These are phyloP conservation scores for Epichloe hybrida DNA, from an alignment of 2,329 filamentous ascomycete species.

Conservation along the genomic window DNA sequence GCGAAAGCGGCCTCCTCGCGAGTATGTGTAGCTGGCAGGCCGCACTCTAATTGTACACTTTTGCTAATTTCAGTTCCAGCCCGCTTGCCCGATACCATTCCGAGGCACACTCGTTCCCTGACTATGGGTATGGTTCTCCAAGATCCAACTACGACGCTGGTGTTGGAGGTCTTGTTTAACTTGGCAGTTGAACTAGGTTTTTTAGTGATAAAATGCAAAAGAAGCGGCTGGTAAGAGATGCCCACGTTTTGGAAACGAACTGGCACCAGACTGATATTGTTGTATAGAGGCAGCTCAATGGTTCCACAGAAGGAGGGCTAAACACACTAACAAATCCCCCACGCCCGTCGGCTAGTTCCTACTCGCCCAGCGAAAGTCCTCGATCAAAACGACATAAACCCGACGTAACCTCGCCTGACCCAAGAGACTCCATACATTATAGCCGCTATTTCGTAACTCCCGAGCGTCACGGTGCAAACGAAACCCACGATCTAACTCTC, in stretches of 20 bases:
- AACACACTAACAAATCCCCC: conserved; percentile 4
- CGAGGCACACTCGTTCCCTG: conserved; percentile 24
- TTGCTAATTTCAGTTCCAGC: conserved; percentile 10
- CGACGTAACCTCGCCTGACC: not conserved
- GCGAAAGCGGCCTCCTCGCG: conserved; percentile 15
- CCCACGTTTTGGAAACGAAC: not conserved
- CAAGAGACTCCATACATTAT: not conserved
- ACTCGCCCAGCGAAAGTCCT: not conserved
- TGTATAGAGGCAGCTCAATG: conserved; percentile 3
- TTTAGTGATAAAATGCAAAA: conserved; percentile 9
- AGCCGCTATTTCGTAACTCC: not conserved
- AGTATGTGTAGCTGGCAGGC: conserved; percentile 13
- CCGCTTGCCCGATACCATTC: conserved; percentile 22
- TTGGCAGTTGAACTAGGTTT: conserved; percentile 10
- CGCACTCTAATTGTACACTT: not conserved
- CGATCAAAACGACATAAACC: conserved; percentile 2
- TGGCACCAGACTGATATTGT: not conserved
- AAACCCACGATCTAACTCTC: not conserved
- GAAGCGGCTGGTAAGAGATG: conserved; percentile 13
- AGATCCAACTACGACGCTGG: not conserved
- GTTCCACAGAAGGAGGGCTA: conserved; percentile 2
- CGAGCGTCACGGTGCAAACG: not conserved
- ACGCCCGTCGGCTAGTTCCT: not conserved
- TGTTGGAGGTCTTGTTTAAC: not conserved
- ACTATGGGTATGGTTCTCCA: conserved; percentile 25